A percentile compares a stretch with the other conserved stretches of the same genome.
These are phyloP conservation scores for Terfezia boudieri DNA, from an alignment of 495 filamentous ascomycete species.

Conservation along the genomic window DNA sequence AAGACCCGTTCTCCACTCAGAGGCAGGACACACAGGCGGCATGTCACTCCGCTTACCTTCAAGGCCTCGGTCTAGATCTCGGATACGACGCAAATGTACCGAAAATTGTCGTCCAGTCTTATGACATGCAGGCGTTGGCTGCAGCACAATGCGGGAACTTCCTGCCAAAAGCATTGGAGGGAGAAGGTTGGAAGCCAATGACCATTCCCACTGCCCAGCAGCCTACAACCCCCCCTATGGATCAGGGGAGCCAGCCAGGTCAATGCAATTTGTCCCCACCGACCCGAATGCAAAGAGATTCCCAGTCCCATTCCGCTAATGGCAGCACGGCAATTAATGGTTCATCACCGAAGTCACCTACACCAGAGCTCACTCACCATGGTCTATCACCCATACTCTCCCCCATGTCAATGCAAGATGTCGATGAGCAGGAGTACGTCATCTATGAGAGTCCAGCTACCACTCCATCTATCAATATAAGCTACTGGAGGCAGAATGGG, in stretches of 20 bases:
- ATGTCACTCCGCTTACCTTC: not conserved
- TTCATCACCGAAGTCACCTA: not conserved
- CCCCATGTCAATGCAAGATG: not conserved
- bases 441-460: not conserved
- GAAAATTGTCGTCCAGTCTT: not conserved
- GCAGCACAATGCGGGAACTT: not conserved
- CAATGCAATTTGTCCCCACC: not conserved
- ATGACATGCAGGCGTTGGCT: not conserved
- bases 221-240: not conserved
- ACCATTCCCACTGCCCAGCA: not conserved
- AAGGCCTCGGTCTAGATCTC: not conserved
- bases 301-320: no score
- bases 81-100: not conserved
- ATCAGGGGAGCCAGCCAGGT: not conserved
- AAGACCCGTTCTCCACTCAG: not conserved
- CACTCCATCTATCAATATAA: not conserved
- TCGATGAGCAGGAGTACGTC: not conserved
- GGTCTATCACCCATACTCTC: not conserved
- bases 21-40: not conserved
- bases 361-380: not conserved
- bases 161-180: not conserved
- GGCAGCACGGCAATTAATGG: not conserved
- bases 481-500: not conserved
- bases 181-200: not conserved
- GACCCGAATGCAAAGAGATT: not conserved